phyloP scores from a whole-genome alignment of 495 filamentous ascomycete species.

The Tuber melanosporum region DNA sequence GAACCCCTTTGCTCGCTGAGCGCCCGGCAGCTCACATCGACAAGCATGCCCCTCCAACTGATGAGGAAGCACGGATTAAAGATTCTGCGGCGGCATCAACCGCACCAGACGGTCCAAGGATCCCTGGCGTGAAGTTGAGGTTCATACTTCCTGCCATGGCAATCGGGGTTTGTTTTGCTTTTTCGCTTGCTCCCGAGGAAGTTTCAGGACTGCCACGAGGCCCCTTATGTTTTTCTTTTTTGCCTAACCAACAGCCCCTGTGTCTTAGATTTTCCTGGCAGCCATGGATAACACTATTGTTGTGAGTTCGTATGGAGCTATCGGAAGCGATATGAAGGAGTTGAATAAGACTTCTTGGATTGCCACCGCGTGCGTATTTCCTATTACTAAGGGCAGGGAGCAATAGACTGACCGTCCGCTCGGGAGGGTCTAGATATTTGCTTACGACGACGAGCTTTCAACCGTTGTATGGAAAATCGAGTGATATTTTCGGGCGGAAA shows the following conservation, averaged over 20 bases:
- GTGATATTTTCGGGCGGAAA: conserved; percentile 82
- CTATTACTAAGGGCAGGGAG: not conserved
- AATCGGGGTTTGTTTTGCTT: conserved; percentile 50
- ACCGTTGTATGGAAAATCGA: conserved; percentile 69
- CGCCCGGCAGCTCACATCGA: conserved; percentile 7
- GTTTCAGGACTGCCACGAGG: not conserved
- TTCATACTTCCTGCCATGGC: conserved; percentile 54
- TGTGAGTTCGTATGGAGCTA: conserved; percentile 69
- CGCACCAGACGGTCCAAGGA: conserved; percentile 25
- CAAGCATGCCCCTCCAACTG: not conserved
- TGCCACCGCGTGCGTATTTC: conserved; percentile 56
- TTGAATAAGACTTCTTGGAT: conserved; percentile 80
- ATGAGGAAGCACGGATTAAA: conserved; percentile 13
- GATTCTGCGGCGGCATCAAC: conserved; percentile 16
- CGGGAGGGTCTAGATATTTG: conserved; percentile 49
- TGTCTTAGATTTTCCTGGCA: conserved; percentile 58
- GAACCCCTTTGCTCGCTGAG: conserved; percentile 17
- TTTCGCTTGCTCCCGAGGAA: conserved; percentile 1
- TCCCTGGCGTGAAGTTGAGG: conserved; percentile 45
- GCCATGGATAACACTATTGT: conserved; percentile 79
- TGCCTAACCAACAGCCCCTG: not conserved
- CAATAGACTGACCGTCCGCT: not conserved
- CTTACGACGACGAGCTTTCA: conserved; percentile 74
- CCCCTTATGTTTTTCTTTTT: conserved; percentile 6
- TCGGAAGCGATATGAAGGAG: conserved; percentile 72